Conservation (phyloP, 768 basidiomycete species). For the Suillus plorans region DNA sequence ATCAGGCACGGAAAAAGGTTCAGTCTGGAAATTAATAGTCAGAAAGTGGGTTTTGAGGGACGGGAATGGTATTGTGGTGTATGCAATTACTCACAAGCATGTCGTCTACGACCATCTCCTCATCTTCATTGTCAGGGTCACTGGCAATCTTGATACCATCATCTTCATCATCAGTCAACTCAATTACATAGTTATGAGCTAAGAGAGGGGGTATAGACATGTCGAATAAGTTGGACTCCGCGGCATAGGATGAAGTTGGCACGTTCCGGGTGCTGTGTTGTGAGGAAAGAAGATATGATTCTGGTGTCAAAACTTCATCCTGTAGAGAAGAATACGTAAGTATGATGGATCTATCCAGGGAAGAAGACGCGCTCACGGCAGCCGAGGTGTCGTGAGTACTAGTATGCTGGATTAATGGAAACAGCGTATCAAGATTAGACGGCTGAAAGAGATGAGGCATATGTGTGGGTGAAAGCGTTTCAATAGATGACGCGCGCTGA, state of each 20-base stretch:
- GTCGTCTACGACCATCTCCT: constrained; percentile 11
- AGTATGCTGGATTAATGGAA: constrained; percentile 3
- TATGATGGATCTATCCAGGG: neutral
- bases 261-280: neutral
- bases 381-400: constrained; percentile 8
- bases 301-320: constrained; percentile 2
- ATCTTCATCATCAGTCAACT: constrained; percentile 6
- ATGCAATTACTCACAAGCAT: constrained; percentile 19
- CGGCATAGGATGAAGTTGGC: constrained; percentile 9
- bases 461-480: constrained; percentile 6
- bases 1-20: neutral
- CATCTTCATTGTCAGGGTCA: constrained; percentile 20
- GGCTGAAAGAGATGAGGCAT: constrained; percentile 12
- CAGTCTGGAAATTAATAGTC: constrained; percentile 4
- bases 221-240: constrained; percentile 8
- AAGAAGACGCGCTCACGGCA: constrained; percentile 13
- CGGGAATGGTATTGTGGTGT: neutral
- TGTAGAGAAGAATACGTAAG: constrained; percentile 3
- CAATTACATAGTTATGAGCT: constrained; percentile 1
- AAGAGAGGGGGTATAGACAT: constrained; percentile 3
- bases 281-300: constrained; percentile 1
- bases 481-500: constrained; percentile 16
- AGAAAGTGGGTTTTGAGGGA: neutral
- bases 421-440: constrained; percentile 8
- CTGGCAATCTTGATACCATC: constrained; percentile 6